Conservation (phyloP, 2,329 filamentous ascomycete species). For the Beauveria bassiana region DNA sequence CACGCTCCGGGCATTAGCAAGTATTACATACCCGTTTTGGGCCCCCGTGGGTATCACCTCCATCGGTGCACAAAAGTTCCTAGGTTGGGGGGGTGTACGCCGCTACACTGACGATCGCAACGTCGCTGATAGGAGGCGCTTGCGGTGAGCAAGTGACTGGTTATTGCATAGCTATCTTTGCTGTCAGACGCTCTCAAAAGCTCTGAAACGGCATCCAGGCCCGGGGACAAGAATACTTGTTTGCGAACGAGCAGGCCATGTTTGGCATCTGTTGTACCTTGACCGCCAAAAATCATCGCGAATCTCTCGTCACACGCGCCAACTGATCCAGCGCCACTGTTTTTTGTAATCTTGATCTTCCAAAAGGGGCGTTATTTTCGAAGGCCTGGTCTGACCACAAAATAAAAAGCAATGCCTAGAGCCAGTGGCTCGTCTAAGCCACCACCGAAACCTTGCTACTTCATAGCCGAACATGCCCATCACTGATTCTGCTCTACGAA, state of each 20-base stretch:
- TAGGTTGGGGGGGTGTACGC: background rate
- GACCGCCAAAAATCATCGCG: background rate
- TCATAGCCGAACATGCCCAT: conserved; percentile 2
- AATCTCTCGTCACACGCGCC: background rate
- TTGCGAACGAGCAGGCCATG: background rate
- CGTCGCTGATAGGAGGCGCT: background rate
- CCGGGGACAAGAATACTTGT: background rate
- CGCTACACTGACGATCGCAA: background rate
- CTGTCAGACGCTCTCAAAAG: background rate
- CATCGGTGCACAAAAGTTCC: conserved; percentile 9
- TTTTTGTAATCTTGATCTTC: conserved; percentile 1
- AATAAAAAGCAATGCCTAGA: background rate
- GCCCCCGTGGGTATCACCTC: background rate
- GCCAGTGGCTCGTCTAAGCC: conserved; percentile 4
- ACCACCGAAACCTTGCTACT: background rate
- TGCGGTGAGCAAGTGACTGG: background rate
- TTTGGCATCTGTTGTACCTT: background rate
- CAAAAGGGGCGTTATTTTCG: background rate
- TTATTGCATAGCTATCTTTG: background rate
- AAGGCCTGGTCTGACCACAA: background rate
- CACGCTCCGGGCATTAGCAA: background rate
- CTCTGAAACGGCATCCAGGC: background rate
- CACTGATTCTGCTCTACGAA: background rate
- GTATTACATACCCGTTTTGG: background rate
- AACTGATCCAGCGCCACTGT: background rate